A percentile compares a stretch with the other conserved stretches of the same genome.
Conservation (phyloP, 2,329 filamentous ascomycete species). For the Apiospora aurea region DNA sequence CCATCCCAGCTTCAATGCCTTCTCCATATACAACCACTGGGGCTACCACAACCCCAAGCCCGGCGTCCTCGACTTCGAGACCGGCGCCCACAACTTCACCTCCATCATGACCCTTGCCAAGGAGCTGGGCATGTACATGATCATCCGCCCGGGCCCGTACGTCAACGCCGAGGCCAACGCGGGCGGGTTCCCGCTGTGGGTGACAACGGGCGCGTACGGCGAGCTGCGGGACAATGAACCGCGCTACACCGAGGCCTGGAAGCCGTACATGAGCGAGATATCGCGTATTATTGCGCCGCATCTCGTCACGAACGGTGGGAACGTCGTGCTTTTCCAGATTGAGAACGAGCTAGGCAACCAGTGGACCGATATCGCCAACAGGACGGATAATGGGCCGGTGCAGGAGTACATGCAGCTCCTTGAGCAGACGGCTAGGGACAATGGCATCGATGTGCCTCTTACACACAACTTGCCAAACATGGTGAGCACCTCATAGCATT, state of each 20-base stretch:
- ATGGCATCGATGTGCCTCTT: conserved; percentile 65
- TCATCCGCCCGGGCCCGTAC: conserved; percentile 66
- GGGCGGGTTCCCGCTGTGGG: conserved; percentile 68
- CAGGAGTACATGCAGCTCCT: conserved; percentile 65
- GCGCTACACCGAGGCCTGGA: conserved; percentile 60
- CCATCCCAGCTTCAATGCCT: conserved; percentile 49
- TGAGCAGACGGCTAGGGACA: conserved; percentile 58
- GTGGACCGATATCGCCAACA: conserved; percentile 49
- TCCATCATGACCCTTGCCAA: conserved; percentile 60
- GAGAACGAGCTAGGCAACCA: conserved; percentile 62
- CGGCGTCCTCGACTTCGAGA: conserved; percentile 55
- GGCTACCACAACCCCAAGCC: conserved; percentile 47
- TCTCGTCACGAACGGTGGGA: conserved; percentile 63
- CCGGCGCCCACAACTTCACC: conserved; percentile 60
- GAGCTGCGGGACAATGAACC: conserved; percentile 58
- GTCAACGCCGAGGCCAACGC: conserved; percentile 69
- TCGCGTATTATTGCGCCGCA: conserved; percentile 58
- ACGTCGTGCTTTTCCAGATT: conserved; percentile 62
- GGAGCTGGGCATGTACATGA: conserved; percentile 60
- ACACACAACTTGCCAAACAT: conserved; percentile 68
- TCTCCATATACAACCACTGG: conserved; percentile 52
- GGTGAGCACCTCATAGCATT: conserved; percentile 32
- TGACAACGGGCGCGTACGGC: conserved; percentile 67
- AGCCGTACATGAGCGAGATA: conserved; percentile 59
- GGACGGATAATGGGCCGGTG: conserved; percentile 55